Conservation (phyloP, 2,329 filamentous ascomycete genomes). For the Aspergillus sp. region DNA sequence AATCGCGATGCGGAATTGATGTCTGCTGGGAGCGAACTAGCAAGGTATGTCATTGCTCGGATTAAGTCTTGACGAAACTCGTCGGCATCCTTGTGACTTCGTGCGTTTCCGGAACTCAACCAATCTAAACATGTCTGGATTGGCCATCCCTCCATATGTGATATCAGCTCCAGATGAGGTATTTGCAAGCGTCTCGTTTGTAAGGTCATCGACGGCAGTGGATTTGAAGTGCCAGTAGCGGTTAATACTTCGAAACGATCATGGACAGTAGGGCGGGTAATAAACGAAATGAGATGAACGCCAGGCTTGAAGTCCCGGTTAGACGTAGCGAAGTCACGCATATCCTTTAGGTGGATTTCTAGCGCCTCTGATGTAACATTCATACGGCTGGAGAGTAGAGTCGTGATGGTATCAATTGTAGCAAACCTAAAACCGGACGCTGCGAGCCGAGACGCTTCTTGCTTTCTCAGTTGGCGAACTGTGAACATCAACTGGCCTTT, state of each 20-base stretch:
- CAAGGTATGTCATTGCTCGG: conserved; percentile 36
- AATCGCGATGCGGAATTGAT: conserved; percentile 36
- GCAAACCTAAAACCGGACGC: conserved; percentile 79
- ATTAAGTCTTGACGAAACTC: conserved; percentile 49
- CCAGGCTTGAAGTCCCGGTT: conserved; percentile 33
- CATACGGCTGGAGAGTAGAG: conserved; percentile 69
- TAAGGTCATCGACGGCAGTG: conserved; percentile 61
- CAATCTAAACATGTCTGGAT: conserved; percentile 36
- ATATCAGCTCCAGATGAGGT: conserved; percentile 56
- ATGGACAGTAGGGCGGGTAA: conserved; percentile 50
- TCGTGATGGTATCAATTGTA: conserved; percentile 64
- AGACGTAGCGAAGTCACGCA: conserved; percentile 56
- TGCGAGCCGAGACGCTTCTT: conserved; percentile 64
- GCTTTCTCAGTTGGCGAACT: conserved; percentile 61
- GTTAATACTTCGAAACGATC: conserved; percentile 66
- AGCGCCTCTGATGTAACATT: conserved; percentile 69
- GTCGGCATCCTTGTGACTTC: conserved; percentile 24
- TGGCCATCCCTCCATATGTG: conserved; percentile 42
- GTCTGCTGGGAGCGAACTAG: conserved; percentile 44
- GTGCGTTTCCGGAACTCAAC: conserved; percentile 29
- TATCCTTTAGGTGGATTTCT: conserved; percentile 59
- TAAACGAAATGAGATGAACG: conserved; percentile 45
- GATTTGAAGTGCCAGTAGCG: conserved; percentile 54
- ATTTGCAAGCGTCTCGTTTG: conserved; percentile 54
- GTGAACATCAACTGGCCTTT: conserved; percentile 80